Conservation (phyloP, 495 filamentous ascomycete genomes). For the Podospora pseudopauciseta region DNA sequence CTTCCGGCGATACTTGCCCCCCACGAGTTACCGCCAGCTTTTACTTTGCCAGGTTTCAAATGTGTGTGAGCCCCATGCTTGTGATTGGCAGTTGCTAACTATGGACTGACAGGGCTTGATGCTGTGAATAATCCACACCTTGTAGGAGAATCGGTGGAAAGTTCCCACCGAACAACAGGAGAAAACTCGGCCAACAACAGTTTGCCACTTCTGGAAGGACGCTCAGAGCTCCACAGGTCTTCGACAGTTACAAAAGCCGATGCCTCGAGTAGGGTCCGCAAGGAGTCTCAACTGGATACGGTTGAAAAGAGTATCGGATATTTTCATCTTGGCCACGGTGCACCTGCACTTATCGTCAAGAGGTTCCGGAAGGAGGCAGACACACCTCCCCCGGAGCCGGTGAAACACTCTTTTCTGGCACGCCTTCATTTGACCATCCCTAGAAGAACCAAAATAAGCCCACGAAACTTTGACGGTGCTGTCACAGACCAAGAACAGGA, state of each 20-base stretch:
- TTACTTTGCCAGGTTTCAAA: conserved; percentile 14
- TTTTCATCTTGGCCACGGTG: conserved; percentile 29
- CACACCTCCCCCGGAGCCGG: conserved; percentile 11
- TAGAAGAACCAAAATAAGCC: conserved; percentile 25
- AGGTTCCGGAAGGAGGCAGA: conserved; percentile 35
- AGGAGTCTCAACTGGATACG: conserved; percentile 28
- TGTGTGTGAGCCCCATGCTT: conserved; percentile 11
- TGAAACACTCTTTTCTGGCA: conserved; percentile 33
- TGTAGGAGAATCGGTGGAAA: conserved; percentile 7
- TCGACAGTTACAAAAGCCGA: conserved; percentile 16
- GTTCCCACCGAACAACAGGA: conserved; percentile 15
- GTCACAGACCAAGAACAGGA: conserved; percentile 1
- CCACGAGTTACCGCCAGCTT: background rate
- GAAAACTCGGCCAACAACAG: conserved; percentile 2
- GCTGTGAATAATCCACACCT: conserved; percentile 12
- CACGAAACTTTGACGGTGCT: conserved; percentile 21
- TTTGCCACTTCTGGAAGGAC: background rate
- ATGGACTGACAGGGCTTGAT: conserved; percentile 15
- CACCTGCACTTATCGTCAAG: conserved; percentile 26
- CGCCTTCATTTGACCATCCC: conserved; percentile 34
- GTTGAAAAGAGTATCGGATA: conserved; percentile 35
- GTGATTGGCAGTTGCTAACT: background rate
- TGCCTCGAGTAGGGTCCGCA: conserved; percentile 22
- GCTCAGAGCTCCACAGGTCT: background rate
- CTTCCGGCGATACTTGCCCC: conserved; percentile 4